Evolutionary conservation across 164 flowering plant genomes (phyloP).

Genomic region (Platanus orientalis): DNA sequence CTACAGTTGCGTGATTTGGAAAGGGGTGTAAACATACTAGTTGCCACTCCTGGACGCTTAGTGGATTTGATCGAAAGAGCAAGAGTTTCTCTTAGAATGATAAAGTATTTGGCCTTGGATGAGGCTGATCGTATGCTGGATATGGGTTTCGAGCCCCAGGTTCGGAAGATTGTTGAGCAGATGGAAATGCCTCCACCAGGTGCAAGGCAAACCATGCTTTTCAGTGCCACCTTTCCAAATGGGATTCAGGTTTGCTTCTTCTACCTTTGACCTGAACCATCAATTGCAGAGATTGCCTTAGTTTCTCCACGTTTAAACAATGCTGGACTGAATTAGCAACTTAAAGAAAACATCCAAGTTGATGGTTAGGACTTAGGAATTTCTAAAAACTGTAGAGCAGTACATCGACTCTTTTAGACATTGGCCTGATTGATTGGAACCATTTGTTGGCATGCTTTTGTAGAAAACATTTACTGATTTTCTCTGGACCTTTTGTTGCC

Average conservation of each 20-base stretch:
- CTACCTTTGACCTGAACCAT: too few relatives aligned
- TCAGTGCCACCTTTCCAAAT: constrained; percentile 63
- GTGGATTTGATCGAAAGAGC: constrained; percentile 59
- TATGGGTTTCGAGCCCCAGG: constrained; percentile 70
- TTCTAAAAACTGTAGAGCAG: too few relatives aligned
- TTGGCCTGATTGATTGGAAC: too few relatives aligned
- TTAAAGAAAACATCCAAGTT: too few relatives aligned
- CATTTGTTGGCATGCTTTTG: too few relatives aligned
- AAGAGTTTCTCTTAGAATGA: constrained; percentile 42
- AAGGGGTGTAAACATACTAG: constrained; percentile 59
- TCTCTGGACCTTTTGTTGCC: too few relatives aligned
- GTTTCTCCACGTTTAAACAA: too few relatives aligned
- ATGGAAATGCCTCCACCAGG: constrained; percentile 58
- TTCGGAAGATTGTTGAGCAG: constrained; percentile 50
- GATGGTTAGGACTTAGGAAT: too few relatives aligned
- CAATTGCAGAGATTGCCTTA: too few relatives aligned
- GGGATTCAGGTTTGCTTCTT: constrained; percentile 71
- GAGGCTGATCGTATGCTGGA: constrained; percentile 73
- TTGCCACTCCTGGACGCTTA: constrained; percentile 69
- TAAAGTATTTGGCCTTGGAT: constrained; percentile 52
- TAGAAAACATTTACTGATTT: too few relatives aligned
- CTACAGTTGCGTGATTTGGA: constrained; percentile 49
- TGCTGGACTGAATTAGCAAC: too few relatives aligned
- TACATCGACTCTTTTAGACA: too few relatives aligned
- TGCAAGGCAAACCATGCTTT: constrained; percentile 55